Percentiles rank a stretch among this genome's conserved stretches.
These are phyloP conservation scores for Spirogloea muscicola DNA, from an alignment of 139 green algal genomes.

Conservation along the genomic window DNA sequence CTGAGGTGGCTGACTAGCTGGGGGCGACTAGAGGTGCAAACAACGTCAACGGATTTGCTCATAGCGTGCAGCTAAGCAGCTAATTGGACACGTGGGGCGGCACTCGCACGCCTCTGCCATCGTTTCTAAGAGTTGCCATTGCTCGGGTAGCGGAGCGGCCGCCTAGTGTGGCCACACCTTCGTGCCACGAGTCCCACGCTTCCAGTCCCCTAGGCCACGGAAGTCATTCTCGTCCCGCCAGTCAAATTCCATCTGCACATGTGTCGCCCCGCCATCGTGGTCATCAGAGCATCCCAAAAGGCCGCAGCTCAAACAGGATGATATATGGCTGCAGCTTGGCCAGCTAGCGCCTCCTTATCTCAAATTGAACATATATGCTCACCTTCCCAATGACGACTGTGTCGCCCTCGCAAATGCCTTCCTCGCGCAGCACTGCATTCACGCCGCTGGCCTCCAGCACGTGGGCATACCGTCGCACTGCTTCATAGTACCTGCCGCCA, in stretches of 20 bases:
- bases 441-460: constrained; percentile 50
- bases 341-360: neutral
- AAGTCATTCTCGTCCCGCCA: constrained; percentile 24
- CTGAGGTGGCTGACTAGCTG: too few relatives aligned
- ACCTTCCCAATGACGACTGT: constrained; percentile 52
- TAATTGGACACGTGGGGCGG: too few relatives aligned
- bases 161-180: constrained; percentile 47
- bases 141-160: too few relatives aligned
- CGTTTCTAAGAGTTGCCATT: too few relatives aligned
- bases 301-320: too few relatives aligned
- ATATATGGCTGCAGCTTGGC: neutral
- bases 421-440: constrained; percentile 22
- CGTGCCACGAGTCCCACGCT: constrained; percentile 17
- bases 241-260: constrained; percentile 30
- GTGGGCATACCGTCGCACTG: constrained; percentile 47
- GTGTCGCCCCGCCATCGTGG: too few relatives aligned
- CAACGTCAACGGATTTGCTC: too few relatives aligned
- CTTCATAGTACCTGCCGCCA: constrained; percentile 51
- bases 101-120: too few relatives aligned
- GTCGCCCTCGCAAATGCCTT: constrained; percentile 49
- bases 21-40: too few relatives aligned
- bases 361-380: neutral
- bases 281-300: too few relatives aligned
- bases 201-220: constrained; percentile 20
- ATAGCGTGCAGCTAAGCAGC: too few relatives aligned